Evolutionary conservation across 495 filamentous ascomycete genomes (phyloP).

Genomic region (Daldinia grandis): DNA sequence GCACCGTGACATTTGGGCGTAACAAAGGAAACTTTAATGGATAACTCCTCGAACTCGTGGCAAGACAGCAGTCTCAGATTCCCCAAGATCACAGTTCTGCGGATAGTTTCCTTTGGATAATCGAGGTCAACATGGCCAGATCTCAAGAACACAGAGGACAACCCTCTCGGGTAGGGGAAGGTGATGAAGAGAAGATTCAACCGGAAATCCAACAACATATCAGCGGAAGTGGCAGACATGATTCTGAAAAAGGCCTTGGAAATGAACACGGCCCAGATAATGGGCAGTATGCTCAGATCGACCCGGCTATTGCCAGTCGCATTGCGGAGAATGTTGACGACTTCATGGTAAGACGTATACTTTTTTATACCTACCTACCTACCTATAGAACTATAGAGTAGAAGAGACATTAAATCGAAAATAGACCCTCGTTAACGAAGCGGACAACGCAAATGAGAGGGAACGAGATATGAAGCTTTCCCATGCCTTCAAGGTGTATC

Average conservation of each 20-base stretch:
- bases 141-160: background rate
- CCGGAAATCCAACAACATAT: slow-evolving; percentile 20
- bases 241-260: slow-evolving; percentile 34
- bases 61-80: slow-evolving; percentile 5
- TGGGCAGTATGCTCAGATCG: slow-evolving; percentile 36
- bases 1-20: background rate
- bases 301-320: slow-evolving; percentile 42
- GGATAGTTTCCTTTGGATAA: background rate
- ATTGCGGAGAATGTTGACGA: slow-evolving; percentile 47
- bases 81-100: background rate
- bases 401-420: slow-evolving; percentile 1
- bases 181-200: slow-evolving; percentile 22
- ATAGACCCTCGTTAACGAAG: slow-evolving; percentile 47
- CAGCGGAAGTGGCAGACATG: slow-evolving; percentile 19
- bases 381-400: background rate
- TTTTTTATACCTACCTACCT: background rate
- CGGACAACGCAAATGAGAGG: slow-evolving; percentile 46
- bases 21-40: slow-evolving; percentile 26
- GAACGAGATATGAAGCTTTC: slow-evolving; percentile 49
- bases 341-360: slow-evolving; percentile 43
- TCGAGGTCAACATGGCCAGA: slow-evolving; percentile 14
- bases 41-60: background rate
- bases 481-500: slow-evolving; percentile 53
- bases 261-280: background rate
- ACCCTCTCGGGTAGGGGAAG: slow-evolving; percentile 6